These are phyloP conservation scores for Phycomyces blakesleeanus DNA, from an alignment of 192 early-diverging fungal species.

Conservation along the genomic window DNA sequence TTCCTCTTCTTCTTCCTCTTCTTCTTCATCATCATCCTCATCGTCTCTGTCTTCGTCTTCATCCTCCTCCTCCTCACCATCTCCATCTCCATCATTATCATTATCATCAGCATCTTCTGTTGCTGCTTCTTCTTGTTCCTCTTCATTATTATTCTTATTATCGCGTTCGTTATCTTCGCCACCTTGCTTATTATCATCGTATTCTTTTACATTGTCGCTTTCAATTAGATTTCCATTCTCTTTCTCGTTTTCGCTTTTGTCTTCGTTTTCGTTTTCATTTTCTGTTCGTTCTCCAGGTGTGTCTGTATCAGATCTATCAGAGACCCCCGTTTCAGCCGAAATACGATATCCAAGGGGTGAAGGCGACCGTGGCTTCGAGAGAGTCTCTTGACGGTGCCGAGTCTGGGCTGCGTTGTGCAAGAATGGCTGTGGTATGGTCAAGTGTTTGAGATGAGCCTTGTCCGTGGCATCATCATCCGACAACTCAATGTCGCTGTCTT, in stretches of 20 bases:
- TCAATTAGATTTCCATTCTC: too few species aligned
- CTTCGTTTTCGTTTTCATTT: not conserved
- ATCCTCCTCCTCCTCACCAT: not conserved
- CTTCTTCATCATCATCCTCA: not conserved
- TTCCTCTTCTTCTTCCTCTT: not conserved
- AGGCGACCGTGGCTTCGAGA: conserved; percentile 1
- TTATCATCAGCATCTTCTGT: too few species aligned
- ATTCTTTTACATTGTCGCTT: too few species aligned
- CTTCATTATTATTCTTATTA: too few species aligned
- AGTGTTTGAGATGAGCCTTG: not conserved
- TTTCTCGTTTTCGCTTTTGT: too few species aligned
- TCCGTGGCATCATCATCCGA: conserved; percentile 24
- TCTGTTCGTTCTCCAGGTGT: not conserved
- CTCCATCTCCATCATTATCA: too few species aligned
- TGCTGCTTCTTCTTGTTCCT: too few species aligned
- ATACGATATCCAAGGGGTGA: not conserved
- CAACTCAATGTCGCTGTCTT: conserved; percentile 36
- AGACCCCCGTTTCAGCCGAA: not conserved
- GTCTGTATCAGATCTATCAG: not conserved
- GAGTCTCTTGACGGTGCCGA: too few species aligned
- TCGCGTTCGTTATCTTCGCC: too few species aligned
- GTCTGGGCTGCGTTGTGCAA: not conserved
- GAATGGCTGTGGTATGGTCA: not conserved
- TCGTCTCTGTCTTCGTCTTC: not conserved
- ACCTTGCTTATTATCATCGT: too few species aligned